These are phyloP conservation scores for Hypomontagnella monticulosa DNA, from an alignment of 495 filamentous ascomycete species.

Conservation along the genomic window DNA sequence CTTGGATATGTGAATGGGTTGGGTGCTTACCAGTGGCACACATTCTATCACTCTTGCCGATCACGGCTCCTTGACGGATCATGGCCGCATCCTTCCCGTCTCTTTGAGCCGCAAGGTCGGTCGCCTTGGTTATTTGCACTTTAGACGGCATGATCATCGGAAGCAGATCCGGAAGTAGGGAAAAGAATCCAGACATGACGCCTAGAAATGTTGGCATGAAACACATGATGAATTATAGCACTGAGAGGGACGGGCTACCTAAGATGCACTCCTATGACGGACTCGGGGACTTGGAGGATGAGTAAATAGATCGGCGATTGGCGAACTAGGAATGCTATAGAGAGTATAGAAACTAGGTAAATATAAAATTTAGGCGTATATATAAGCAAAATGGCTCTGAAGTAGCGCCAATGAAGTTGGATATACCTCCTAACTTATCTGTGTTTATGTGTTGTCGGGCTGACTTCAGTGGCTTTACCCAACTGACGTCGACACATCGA, in stretches of 20 bases:
- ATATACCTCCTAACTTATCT: slow-evolving; percentile 9
- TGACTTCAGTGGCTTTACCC: slow-evolving; percentile 12
- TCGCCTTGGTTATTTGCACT: slow-evolving; percentile 55
- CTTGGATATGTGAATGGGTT: slow-evolving; percentile 8
- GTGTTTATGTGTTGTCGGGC: slow-evolving; percentile 14
- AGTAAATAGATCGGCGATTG: slow-evolving; percentile 5
- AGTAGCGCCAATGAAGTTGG: slow-evolving; percentile 5
- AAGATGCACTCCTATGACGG: slow-evolving; percentile 3
- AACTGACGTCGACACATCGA: slow-evolving; percentile 3
- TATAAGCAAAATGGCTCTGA: background rate
- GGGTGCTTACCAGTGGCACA: slow-evolving; percentile 59
- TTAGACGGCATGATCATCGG: slow-evolving; percentile 60
- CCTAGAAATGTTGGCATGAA: slow-evolving; percentile 27
- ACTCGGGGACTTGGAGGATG: slow-evolving; percentile 11
- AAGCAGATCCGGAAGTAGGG: slow-evolving; percentile 59
- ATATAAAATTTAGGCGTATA: background rate
- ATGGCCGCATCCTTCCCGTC: slow-evolving; percentile 39
- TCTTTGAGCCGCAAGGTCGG: slow-evolving; percentile 52
- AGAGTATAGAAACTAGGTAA: background rate
- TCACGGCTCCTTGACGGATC: slow-evolving; percentile 63
- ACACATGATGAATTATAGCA: slow-evolving; percentile 19
- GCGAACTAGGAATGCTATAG: slow-evolving; percentile 1
- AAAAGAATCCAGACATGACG: slow-evolving; percentile 58
- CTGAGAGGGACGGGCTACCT: background rate
- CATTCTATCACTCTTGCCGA: slow-evolving; percentile 66